Conservation (phyloP, 2,329 filamentous ascomycete species). For the Myrmaecium sp. region DNA sequence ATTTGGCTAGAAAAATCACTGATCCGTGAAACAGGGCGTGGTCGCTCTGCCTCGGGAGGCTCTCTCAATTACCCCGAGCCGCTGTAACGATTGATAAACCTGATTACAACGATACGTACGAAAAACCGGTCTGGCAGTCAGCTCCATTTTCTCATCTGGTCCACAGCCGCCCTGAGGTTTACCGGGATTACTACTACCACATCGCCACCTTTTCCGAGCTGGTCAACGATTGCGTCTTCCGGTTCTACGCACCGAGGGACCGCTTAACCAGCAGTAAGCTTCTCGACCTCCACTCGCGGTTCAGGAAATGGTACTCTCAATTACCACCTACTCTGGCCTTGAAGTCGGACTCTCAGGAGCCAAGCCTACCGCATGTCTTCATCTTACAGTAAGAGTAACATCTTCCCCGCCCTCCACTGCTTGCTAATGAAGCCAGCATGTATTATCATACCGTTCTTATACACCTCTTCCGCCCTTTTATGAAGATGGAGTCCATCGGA, state of each 20-base stretch:
- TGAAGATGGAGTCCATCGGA: slow-evolving; percentile 41
- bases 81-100: slow-evolving; percentile 32
- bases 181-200: slow-evolving; percentile 37
- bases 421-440: slow-evolving; percentile 26
- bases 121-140: slow-evolving; percentile 8
- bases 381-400: slow-evolving; percentile 49
- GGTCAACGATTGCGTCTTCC: slow-evolving; percentile 52
- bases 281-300: slow-evolving; percentile 48
- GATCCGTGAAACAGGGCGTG: slow-evolving; percentile 21
- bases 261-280: slow-evolving; percentile 47
- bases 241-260: slow-evolving; percentile 53
- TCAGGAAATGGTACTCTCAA: slow-evolving; percentile 53
- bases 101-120: slow-evolving; percentile 15
- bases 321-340: slow-evolving; percentile 48
- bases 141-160: too few relatives aligned
- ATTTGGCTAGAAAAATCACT: too few relatives aligned
- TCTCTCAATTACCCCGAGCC: slow-evolving; percentile 30
- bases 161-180: slow-evolving; percentile 18
- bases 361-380: slow-evolving; percentile 56
- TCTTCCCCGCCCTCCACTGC: neutral
- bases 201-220: slow-evolving; percentile 59
- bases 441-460: slow-evolving; percentile 55
- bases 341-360: slow-evolving; percentile 31
- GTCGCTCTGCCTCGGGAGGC: slow-evolving; percentile 29
- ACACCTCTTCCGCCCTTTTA: slow-evolving; percentile 57